phyloP scores from a whole-genome alignment of 2,329 filamentous ascomycete genomes.

The Ophiocordyceps camponoti-floridani region DNA sequence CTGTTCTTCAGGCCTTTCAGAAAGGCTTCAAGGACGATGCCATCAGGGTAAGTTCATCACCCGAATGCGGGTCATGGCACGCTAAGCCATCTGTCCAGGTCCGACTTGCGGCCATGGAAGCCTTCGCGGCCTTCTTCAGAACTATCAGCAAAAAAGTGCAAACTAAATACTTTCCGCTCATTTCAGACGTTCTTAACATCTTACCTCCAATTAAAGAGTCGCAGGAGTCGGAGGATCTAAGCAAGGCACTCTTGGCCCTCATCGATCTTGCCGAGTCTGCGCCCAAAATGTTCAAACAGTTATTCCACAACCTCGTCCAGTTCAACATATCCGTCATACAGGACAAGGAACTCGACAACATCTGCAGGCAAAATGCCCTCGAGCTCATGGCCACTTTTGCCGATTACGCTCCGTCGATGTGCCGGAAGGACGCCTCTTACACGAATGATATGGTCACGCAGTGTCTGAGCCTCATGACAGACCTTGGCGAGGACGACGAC shows the following conservation, averaged over 20 bases:
- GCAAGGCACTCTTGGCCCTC: constrained; percentile 72
- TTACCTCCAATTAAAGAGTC: constrained; percentile 86
- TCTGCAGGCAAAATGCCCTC: constrained; percentile 82
- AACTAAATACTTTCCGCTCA: constrained; percentile 68
- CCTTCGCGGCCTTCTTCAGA: constrained; percentile 90
- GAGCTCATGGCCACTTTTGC: constrained; percentile 98
- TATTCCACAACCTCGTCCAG: constrained; percentile 85
- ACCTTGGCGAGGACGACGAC: constrained; percentile 85
- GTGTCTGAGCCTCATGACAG: constrained; percentile 94
- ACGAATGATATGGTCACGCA: constrained; percentile 96
- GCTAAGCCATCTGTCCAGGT: constrained; percentile 34
- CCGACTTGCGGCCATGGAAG: constrained; percentile 85
- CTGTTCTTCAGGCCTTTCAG: constrained; percentile 75
- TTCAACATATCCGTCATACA: constrained; percentile 90
- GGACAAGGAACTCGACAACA: constrained; percentile 84
- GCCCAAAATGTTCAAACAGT: constrained; percentile 89
- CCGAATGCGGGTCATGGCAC: too few relatives aligned
- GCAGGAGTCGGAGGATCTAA: constrained; percentile 77
- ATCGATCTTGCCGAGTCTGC: constrained; percentile 91
- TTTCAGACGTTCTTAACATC: constrained; percentile 86
- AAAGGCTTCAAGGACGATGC: constrained; percentile 84
- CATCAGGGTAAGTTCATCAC: constrained; percentile 40
- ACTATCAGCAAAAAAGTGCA: constrained; percentile 78
- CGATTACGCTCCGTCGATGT: constrained; percentile 86
- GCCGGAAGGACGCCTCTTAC: constrained; percentile 82